Percentiles rank a stretch among this genome's conserved stretches.
Conservation (phyloP, 179 eudicot genomes). For the Beta lomatogona region DNA sequence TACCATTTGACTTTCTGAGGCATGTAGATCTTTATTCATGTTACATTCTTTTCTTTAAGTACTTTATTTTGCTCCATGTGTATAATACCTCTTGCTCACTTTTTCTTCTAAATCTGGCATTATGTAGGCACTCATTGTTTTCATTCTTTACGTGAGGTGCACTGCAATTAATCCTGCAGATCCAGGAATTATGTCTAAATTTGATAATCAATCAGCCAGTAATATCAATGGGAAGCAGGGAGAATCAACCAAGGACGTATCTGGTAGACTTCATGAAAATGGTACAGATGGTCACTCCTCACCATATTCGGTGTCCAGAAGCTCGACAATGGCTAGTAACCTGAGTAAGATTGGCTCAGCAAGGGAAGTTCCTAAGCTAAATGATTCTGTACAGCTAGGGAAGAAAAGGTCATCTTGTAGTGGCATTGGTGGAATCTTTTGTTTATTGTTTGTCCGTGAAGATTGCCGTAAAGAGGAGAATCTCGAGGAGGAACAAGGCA, state of each 20-base stretch:
- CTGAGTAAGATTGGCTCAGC: conserved; percentile 65
- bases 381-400: conserved; percentile 34
- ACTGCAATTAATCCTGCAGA: conserved; percentile 98
- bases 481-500: conserved; percentile 58
- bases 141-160: conserved; percentile 82
- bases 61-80: not conserved
- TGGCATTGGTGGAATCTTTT: conserved; percentile 57
- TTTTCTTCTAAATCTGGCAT: conserved; percentile 17
- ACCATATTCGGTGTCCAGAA: conserved; percentile 66
- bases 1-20: too few relatives aligned
- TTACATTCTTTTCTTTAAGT: not conserved
- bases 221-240: conserved; percentile 37
- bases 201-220: conserved; percentile 40
- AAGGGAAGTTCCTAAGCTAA: conserved; percentile 44
- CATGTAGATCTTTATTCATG: not conserved
- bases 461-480: conserved; percentile 75
- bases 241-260: conserved; percentile 39
- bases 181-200: conserved; percentile 85
- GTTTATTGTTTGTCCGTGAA: conserved; percentile 71
- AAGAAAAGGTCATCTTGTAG: conserved; percentile 41
- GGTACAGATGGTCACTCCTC: conserved; percentile 62
- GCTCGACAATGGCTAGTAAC: conserved; percentile 65
- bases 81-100: conserved; percentile 15
- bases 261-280: conserved; percentile 49
- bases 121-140: conserved; percentile 81